Conservation (phyloP, 2,329 filamentous ascomycete genomes). For the Apiospora malaysiana region DNA sequence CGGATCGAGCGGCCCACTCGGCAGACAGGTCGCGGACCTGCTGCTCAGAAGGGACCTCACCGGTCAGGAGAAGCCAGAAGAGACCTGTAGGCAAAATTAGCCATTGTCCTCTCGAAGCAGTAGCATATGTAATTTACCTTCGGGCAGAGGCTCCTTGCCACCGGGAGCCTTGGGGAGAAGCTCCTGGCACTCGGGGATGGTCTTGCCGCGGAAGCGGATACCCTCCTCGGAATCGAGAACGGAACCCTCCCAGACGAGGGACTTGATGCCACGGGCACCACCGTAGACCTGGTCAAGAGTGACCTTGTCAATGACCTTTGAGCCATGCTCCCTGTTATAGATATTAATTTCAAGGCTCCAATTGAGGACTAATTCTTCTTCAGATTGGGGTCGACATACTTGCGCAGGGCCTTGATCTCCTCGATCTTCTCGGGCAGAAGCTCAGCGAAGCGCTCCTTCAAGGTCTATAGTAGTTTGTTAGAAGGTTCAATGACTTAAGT, state of each 20-base stretch:
- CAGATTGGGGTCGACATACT: slow-evolving; percentile 63
- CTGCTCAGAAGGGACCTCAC: slow-evolving; percentile 96
- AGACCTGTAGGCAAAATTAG: slow-evolving; percentile 59
- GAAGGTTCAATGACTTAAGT: slow-evolving; percentile 17
- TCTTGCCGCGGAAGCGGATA: slow-evolving; percentile 99
- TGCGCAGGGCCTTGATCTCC: slow-evolving; percentile 98
- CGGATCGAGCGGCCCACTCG: slow-evolving; percentile 97
- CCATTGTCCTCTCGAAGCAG: background rate
- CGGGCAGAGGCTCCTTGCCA: slow-evolving; percentile 94
- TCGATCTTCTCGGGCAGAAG: slow-evolving; percentile 96
- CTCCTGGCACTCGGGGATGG: slow-evolving; percentile 98
- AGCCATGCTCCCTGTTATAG: slow-evolving; percentile 79
- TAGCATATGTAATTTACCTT: slow-evolving; percentile 62
- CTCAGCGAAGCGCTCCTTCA: slow-evolving; percentile 98
- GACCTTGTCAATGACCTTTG: slow-evolving; percentile 95
- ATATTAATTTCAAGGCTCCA: slow-evolving; percentile 34
- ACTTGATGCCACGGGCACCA: slow-evolving; percentile 98
- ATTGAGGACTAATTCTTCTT: slow-evolving; percentile 20
- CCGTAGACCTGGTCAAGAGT: slow-evolving; percentile 99
- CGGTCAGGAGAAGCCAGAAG: slow-evolving; percentile 99
- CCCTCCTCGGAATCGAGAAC: slow-evolving; percentile 98
- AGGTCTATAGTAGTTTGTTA: slow-evolving; percentile 63
- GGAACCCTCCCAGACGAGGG: slow-evolving; percentile 97
- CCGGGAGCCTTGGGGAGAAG: slow-evolving; percentile 96
- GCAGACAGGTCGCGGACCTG: slow-evolving; percentile 98